Evolutionary conservation across 2,329 filamentous ascomycete genomes (phyloP).

Genomic region (Pseudocercospora ulei): DNA sequence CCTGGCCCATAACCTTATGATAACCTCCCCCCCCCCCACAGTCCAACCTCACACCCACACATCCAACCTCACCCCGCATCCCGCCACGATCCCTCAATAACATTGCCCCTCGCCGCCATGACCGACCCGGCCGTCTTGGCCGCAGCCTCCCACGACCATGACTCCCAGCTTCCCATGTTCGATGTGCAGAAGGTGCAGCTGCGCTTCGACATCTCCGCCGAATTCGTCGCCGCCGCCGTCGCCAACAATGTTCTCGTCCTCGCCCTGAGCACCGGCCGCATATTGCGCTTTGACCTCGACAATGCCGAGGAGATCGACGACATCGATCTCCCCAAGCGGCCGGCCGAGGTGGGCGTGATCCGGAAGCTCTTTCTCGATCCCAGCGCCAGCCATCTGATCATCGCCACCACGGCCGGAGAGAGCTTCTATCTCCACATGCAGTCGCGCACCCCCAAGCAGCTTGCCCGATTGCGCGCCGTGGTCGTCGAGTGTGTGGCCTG

Average conservation of each 20-base stretch:
- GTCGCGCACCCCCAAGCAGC: slow-evolving; percentile 71
- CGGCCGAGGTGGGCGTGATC: slow-evolving; percentile 83
- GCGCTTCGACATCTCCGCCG: slow-evolving; percentile 85
- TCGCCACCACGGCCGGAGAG: slow-evolving; percentile 83
- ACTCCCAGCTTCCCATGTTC: slow-evolving; percentile 73
- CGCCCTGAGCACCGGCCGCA: slow-evolving; percentile 81
- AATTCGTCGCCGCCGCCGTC: slow-evolving; percentile 93
- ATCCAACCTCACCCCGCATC: too few species aligned
- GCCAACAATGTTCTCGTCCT: slow-evolving; percentile 94
- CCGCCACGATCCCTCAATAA: slow-evolving; percentile 12
- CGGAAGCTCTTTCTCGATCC: slow-evolving; percentile 95
- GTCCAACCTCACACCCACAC: too few species aligned
- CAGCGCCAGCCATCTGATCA: slow-evolving; percentile 84
- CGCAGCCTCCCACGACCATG: slow-evolving; percentile 30
- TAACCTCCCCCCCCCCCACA: too few species aligned
- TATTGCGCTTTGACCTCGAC: slow-evolving; percentile 88
- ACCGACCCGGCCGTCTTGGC: slow-evolving; percentile 25
- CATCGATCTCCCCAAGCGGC: slow-evolving; percentile 91
- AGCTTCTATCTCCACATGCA: slow-evolving; percentile 98
- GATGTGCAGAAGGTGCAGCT: slow-evolving; percentile 86
- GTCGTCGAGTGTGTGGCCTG: slow-evolving; percentile 83
- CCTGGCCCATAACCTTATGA: too few species aligned
- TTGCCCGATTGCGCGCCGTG: slow-evolving; percentile 75
- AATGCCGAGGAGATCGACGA: slow-evolving; percentile 94
- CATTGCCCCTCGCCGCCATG: slow-evolving; percentile 23